These are phyloP conservation scores for Pleurotus giganteus DNA, from an alignment of 768 basidiomycete species.

Conservation along the genomic window DNA sequence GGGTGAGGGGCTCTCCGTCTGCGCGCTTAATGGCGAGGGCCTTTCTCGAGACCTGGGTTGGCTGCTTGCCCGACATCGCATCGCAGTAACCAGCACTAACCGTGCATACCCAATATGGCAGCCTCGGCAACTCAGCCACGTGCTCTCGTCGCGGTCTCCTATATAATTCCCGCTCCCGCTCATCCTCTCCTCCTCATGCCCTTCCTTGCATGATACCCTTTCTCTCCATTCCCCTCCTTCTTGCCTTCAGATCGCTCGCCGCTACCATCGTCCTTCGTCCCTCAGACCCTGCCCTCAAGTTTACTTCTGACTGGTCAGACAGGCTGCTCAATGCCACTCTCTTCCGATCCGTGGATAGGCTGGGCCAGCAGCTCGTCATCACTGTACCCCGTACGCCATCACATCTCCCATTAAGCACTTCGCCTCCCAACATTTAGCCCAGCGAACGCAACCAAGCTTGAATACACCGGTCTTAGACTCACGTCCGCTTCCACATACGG, in stretches of 20 bases:
- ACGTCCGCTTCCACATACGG: neutral
- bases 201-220: neutral
- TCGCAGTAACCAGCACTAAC: neutral
- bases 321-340: neutral
- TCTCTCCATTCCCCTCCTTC: neutral
- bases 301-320: neutral
- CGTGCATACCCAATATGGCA: neutral
- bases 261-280: neutral
- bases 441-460: neutral
- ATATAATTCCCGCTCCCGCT: no score
- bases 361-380: neutral
- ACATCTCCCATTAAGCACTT: neutral
- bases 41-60: constrained; percentile 28
- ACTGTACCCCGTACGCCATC: neutral
- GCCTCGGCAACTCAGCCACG: neutral
- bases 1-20: constrained; percentile 80
- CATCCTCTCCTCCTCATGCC: no score
- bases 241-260: neutral
- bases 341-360: neutral
- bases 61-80: constrained; percentile 6
- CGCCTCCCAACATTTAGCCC: neutral
- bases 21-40: constrained; percentile 78
- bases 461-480: neutral
- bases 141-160: no score
- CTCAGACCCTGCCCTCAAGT: neutral